Evolutionary conservation across 1,284 basidiomycete species (phyloP), one percentile per base, ranked within the genome.

Genomic region (Paramarasmius palmivorus): DNA sequence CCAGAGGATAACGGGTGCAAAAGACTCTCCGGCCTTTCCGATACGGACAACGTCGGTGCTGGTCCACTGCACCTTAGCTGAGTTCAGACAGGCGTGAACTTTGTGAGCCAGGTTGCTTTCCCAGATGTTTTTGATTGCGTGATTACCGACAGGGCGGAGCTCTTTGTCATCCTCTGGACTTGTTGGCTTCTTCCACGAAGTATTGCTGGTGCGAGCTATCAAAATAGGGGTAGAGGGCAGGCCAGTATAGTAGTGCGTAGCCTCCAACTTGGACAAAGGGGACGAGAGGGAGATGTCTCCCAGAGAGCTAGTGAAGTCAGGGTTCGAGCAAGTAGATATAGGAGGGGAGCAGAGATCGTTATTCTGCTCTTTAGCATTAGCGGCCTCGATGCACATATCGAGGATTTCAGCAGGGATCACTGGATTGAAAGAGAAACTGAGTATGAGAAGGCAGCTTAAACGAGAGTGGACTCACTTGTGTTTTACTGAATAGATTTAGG

Each of bases 161-260:
- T 61, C 63, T 57, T 63, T 68, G 58, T 66, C 65, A 6, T 63
- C 67, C 50, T 68, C 64, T 9, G 57, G 49, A 42, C 66, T 64
- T 17, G 55, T 65, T 22, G 64, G 66, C 58, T 37, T 34, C 42
- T 50, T 40, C 68, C 68, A 69, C 36, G 56, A 29, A 50, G 57
- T 37, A 40, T 52, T 15, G 49, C 65, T 63, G 40, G 68, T 60
- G 52, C 67, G 68, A 57, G 66, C 68, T 48, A 69, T 54, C 6
- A 70, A 46, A 41, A 25, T 46, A 17, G 65, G 57, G 47, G 54
- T 36, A 23, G 68, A 68, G n/a, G 64, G 64, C 4, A 69, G 42
- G 37, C 67, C 67, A 52, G 59, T 56, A 53, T 57, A 61, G 52
- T 58, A 40, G 17, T 9, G 7, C 7, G 15, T 40, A 20, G 39